Conservation (phyloP, 495 filamentous ascomycete genomes). For the Xanthoparmelia taractica region DNA sequence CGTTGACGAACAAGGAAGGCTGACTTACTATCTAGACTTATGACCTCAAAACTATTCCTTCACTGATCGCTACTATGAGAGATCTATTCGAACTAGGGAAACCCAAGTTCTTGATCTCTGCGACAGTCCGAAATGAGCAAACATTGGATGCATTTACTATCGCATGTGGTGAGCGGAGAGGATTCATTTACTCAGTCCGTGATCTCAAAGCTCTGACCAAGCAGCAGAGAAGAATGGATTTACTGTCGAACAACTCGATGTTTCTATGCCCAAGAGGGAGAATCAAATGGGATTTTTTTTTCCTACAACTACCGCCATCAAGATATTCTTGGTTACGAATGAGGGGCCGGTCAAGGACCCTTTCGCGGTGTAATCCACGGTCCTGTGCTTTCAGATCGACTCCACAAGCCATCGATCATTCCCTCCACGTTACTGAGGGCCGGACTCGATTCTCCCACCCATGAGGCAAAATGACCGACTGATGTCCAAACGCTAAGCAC, state of each 20-base stretch:
- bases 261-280: conserved; percentile 37
- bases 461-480: background rate
- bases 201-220: conserved; percentile 1
- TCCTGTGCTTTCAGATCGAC: background rate
- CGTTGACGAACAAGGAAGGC: background rate
- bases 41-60: conserved; percentile 50
- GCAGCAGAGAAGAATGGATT: conserved; percentile 34
- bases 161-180: conserved; percentile 47
- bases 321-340: conserved; percentile 29
- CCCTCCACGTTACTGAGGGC: background rate
- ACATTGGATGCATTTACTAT: conserved; percentile 51
- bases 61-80: conserved; percentile 48
- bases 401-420: background rate
- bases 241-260: conserved; percentile 36
- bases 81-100: conserved; percentile 46
- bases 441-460: background rate
- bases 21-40: conserved; percentile 47
- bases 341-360: conserved; percentile 6
- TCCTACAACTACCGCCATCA: conserved; percentile 44
- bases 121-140: conserved; percentile 54
- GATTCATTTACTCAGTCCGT: background rate
- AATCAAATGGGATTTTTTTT: conserved; percentile 54
- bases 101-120: conserved; percentile 49
- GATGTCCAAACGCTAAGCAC: background rate
- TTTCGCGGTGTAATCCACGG: background rate